Evolutionary conservation across 2,329 filamentous ascomycete species (phyloP).

Genomic region (Amauroascus verrucosus): DNA sequence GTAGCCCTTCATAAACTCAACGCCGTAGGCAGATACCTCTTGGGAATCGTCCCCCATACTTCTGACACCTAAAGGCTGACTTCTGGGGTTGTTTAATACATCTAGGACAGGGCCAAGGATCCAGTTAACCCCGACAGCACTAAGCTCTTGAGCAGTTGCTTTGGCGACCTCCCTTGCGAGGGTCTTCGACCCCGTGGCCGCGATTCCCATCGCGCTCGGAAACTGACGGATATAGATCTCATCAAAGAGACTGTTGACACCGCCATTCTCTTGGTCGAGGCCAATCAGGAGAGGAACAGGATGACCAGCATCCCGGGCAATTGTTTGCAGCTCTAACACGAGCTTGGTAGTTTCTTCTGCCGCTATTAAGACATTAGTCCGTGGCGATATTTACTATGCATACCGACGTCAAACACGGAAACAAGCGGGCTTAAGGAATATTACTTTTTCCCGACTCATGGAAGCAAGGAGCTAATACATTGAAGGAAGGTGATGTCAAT

Average conservation of each 20-base stretch:
- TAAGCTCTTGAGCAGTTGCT: slow-evolving; percentile 83
- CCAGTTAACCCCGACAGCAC: slow-evolving; percentile 88
- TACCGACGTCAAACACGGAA: background rate
- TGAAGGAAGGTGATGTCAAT: background rate
- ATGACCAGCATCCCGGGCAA: slow-evolving; percentile 83
- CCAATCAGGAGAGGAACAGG: slow-evolving; percentile 81
- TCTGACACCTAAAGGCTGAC: slow-evolving; percentile 80
- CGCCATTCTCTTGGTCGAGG: slow-evolving; percentile 94
- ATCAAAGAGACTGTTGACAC: slow-evolving; percentile 92
- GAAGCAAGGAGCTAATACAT: background rate
- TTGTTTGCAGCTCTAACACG: slow-evolving; percentile 83
- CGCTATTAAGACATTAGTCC: slow-evolving; percentile 47
- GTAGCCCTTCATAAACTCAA: slow-evolving; percentile 84
- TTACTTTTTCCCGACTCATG: background rate
- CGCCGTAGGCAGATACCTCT: slow-evolving; percentile 85
- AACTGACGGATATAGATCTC: slow-evolving; percentile 94
- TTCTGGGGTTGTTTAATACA: slow-evolving; percentile 83
- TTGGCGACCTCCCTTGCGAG: slow-evolving; percentile 84
- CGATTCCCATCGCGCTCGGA: slow-evolving; percentile 90
- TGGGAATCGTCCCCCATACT: slow-evolving; percentile 89
- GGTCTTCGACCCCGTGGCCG: slow-evolving; percentile 77
- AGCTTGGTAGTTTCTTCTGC: slow-evolving; percentile 80
- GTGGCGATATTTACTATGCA: slow-evolving; percentile 4
- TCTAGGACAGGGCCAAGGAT: slow-evolving; percentile 91
- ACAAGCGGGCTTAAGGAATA: background rate